A percentile compares a stretch with the other conserved stretches of the same genome.
Evolutionary conservation across 768 basidiomycete species (phyloP).

Genomic region (Boletus barrowsii): DNA sequence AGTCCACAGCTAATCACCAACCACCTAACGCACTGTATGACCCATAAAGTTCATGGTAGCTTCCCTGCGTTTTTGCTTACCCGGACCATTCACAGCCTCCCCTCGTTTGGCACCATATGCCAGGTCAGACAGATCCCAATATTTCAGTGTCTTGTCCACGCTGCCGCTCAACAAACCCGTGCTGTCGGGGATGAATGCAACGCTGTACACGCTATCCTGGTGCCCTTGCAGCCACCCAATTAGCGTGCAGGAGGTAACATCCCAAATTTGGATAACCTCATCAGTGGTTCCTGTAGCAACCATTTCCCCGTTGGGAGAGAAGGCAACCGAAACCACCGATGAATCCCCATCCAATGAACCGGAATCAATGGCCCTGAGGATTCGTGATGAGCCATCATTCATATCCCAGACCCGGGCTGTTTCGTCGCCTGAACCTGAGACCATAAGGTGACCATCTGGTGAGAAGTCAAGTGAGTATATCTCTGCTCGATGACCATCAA

Average conservation of each 20-base stretch:
- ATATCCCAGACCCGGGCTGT: constrained; percentile 75
- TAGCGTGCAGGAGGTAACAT: constrained; percentile 61
- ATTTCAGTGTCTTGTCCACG: constrained; percentile 83
- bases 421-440: constrained; percentile 81
- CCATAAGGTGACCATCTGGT: constrained; percentile 75
- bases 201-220: constrained; percentile 80
- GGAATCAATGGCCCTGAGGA: no score
- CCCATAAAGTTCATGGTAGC: constrained; percentile 80
- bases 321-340: constrained; percentile 76
- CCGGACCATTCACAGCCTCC: constrained; percentile 25
- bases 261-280: constrained; percentile 81
- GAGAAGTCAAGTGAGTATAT: constrained; percentile 95
- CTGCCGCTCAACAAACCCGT: constrained; percentile 86
- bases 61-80: constrained; percentile 50
- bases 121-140: constrained; percentile 68
- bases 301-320: constrained; percentile 67
- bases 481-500: constrained; percentile 88
- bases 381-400: constrained; percentile 25
- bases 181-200: constrained; percentile 92
- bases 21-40: constrained; percentile 62
- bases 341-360: constrained; percentile 42
- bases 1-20: neutral
- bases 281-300: constrained; percentile 72
- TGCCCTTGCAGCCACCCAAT: constrained; percentile 76
- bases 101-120: constrained; percentile 32